Base-by-base conservation (phyloP, 176 grass and related monocot genomes). In the Bolboschoenus planiculmis region DNA sequence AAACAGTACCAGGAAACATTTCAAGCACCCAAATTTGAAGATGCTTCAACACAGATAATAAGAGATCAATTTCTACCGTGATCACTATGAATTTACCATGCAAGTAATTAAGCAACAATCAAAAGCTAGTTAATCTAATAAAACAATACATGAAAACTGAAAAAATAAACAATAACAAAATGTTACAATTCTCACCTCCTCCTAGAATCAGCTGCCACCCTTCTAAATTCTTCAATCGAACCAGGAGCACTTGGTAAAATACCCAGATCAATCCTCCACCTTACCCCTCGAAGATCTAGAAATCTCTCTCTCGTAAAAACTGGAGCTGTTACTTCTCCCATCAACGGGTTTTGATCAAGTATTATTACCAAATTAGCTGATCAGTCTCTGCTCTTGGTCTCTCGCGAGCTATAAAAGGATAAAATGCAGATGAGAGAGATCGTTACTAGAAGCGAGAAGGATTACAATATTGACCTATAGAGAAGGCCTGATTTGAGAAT, bases 131-230 rank as follows among this genome's bases (percentile, higher is more conserved):
- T n/a, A 70, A 46, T 47, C 40, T 46, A 40, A 30, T 2, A 56
- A 23, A 62, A 44, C 46, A 40, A 23, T n/a, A 23, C 26, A 81
- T 24, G 5, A 23, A 60, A 81, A 61, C 46, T 78, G 76, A 24
- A 81, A 30, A 47, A 56, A 79, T 2, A 5, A 61, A 43, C 7
- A 81, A 10, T 18, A 54, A 23, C 11, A 64, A 82, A 75, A 48
- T 21, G 15, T 58, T 47, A 65, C 13, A 39, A 62, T 82, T 82
- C 78, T 79, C 47, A 97, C 94, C 92, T 97, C 54, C 95, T 88
- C 87, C 95, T 88, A 66, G 92, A 94, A 85, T 97, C 90, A 20
- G 95, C 95, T 5, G 95, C 95, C 34, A 91, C 92, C 5, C 95
- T 87, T 66, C 95, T 84, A 85, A 97, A 86, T 84, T 97, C 92